Conservation (phyloP, 345 rosid genomes). For the Erysimum cheiranthoides region DNA sequence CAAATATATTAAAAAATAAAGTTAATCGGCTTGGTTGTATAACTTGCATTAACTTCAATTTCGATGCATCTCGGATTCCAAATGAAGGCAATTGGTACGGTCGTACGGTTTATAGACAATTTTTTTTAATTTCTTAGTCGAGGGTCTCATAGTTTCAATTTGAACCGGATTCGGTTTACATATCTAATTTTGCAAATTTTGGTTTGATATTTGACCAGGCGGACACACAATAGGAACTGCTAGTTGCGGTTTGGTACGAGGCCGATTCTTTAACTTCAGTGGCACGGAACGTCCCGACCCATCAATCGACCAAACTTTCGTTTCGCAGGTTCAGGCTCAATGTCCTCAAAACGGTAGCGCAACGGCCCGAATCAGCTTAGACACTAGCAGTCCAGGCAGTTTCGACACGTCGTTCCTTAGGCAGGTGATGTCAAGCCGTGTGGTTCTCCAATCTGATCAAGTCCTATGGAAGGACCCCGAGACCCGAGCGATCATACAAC, state of each 20-base stretch:
- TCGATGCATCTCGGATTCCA: too few relatives aligned
- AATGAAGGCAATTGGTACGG: too few relatives aligned
- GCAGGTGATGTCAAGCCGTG: slow-evolving; percentile 50
- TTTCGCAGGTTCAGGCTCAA: slow-evolving; percentile 32
- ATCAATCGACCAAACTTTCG: slow-evolving; percentile 40
- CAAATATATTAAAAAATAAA: too few relatives aligned
- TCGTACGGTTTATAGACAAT: too few relatives aligned
- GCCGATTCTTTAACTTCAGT: slow-evolving; percentile 49
- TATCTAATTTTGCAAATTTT: not conserved
- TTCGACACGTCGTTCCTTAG: slow-evolving; percentile 53
- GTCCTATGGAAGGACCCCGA: slow-evolving; percentile 47
- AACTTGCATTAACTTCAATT: too few relatives aligned
- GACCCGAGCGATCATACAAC: slow-evolving; percentile 41
- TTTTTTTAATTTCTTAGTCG: too few relatives aligned
- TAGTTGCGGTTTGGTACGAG: slow-evolving; percentile 47
- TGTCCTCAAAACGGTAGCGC: slow-evolving; percentile 43
- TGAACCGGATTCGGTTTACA: too few relatives aligned
- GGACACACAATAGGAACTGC: slow-evolving; percentile 61
- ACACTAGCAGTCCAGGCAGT: slow-evolving; percentile 42
- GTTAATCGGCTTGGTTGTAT: too few relatives aligned
- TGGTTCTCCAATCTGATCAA: slow-evolving; percentile 51
- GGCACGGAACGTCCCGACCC: slow-evolving; percentile 47
- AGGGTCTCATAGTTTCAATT: too few relatives aligned
- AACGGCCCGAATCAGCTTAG: slow-evolving; percentile 46
- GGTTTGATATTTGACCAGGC: slow-evolving; percentile 37